Evolutionary conservation across 306 rosid species (phyloP), one percentile per base, ranked within the genome.

Genomic region (Parietaria judaica): DNA sequence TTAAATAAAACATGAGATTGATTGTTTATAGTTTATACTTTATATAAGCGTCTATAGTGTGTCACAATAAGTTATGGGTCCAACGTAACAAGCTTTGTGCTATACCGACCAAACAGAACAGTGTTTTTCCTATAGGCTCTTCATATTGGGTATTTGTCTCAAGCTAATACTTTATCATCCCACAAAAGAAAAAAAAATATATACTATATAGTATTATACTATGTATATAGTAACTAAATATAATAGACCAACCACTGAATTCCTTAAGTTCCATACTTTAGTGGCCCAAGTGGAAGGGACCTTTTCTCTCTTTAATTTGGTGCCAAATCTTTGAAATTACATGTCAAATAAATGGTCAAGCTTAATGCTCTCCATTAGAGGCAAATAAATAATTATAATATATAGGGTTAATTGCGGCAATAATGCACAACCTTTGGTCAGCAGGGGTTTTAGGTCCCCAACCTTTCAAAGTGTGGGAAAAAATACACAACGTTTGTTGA

Each of bases 281-380:
- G 95, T 90, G 89, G 77, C 65, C 58, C 58, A 12, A 65, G 67
- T 74, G 87, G 31, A 23, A 23, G 2, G 84, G 78, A 70, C 80
- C 82, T 60, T 67, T 4, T 63, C 64, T 63, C 66, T 64, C 43
- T 67, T 72, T 39, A 2, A 3, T 43, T 13, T 39, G 64, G 61
- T 11, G 41, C 70, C 72, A 56, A 70, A 70, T 71, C 65, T 54
- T 73, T 5, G 53, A 49, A 8, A 46, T 46, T 49, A 79, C 67
- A 50, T 84, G 72, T 59, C 75, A 72, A 71, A 80, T 68, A 80
- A 76, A 76, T 75, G 70, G 67, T 58, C 59, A 50, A 72, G 63
- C 70, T 72, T 69, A 72, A 76, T 70, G 78, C 41, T 70, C 68
- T 68, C 69, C 61, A 66, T 54, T 66, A 23, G 61, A 69, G 56